Percentiles rank a stretch among this genome's conserved stretches.
Evolutionary conservation across 2,329 filamentous ascomycete species (phyloP).

Genomic region (Malbranchea zuffiana): DNA sequence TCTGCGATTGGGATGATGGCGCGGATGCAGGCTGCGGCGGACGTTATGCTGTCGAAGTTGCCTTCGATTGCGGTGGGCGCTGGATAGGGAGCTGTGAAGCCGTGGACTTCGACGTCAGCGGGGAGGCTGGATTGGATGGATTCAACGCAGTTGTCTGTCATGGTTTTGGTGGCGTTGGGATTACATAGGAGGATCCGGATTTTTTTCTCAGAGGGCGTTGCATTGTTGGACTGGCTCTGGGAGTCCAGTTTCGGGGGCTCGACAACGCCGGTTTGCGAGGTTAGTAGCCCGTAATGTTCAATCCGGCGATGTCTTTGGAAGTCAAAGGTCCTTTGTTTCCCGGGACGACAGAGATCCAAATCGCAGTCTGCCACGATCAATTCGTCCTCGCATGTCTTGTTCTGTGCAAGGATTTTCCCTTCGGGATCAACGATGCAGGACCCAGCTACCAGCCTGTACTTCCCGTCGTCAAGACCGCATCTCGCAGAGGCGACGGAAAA

Average conservation of each 20-base stretch:
- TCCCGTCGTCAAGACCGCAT: conserved; percentile 43
- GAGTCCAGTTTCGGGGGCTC: conserved; percentile 35
- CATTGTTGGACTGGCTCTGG: too few relatives aligned
- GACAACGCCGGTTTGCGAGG: conserved; percentile 22
- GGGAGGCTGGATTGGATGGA: conserved; percentile 28
- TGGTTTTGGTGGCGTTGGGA: conserved; percentile 34
- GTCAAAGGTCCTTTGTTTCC: conserved; percentile 37
- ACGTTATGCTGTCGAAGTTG: conserved; percentile 32
- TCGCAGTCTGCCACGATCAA: conserved; percentile 43
- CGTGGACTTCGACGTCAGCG: conserved; percentile 27
- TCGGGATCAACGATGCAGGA: conserved; percentile 40
- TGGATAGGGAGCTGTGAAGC: conserved; percentile 28
- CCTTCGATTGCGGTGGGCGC: conserved; percentile 17
- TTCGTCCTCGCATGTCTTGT: conserved; percentile 40
- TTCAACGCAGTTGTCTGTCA: conserved; percentile 33
- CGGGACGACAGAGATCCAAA: conserved; percentile 37
- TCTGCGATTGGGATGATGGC: conserved; percentile 26
- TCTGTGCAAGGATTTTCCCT: conserved; percentile 42
- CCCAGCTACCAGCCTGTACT: conserved; percentile 40
- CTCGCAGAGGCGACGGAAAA: conserved; percentile 42
- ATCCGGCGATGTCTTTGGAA: conserved; percentile 24
- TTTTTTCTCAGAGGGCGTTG: neutral
- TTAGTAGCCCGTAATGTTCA: conserved; percentile 23
- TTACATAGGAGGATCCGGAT: conserved; percentile 32
- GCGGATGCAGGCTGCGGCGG: conserved; percentile 50